Base-by-base conservation (phyloP, 2,329 filamentous ascomycete species). In the Venturia carpophila region DNA sequence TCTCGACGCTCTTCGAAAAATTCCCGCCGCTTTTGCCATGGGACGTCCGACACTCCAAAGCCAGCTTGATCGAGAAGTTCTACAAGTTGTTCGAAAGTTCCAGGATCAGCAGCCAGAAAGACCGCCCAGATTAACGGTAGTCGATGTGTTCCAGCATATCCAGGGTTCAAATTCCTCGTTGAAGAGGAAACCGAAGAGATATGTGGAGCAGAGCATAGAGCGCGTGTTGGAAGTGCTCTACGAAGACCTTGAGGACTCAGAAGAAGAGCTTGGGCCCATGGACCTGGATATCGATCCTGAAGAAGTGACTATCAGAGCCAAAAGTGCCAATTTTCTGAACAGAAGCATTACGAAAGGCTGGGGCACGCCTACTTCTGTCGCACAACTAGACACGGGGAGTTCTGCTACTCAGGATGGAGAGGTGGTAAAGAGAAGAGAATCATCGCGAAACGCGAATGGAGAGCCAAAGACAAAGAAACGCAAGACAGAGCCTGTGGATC, bases 151-250 rank as follows among this genome's bases (percentile, higher is more conserved):
- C 73, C 87, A 92, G 47, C 85, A 84, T 66, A 91, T 97, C 67
- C 90, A 92, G 70, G 79, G 81, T 62, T 96, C 92, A 17, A 97
- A 97, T 74, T 96, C 92, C 0, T 92, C 89, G 64, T 77, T 97
- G 27, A 91, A 90, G 68, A 82, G 94, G 27, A 86, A 89, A 69
- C 91, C 91, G 47, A 96, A 94, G 75, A 87, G 87, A 67, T 80
- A 88, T 0, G 78, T 97, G 1, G 90, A 96, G 74, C 90, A 94
- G 68, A 88, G 89, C 43, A 91, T 97, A 68, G 91, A 96, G 67
- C 82, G 91, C 9, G 91, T 92, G 0, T 78, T 97, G 19, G 84
- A 87, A 9, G 85, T 91, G 21, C 79, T 93, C 5, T 88, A 87
- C 68, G 85, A 90, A 69, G 83, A 87, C 67, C 75, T 79, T 17